Base-by-base conservation (phyloP, 2,329 filamentous ascomycete genomes). In the Fusarium protoensiforme region DNA sequence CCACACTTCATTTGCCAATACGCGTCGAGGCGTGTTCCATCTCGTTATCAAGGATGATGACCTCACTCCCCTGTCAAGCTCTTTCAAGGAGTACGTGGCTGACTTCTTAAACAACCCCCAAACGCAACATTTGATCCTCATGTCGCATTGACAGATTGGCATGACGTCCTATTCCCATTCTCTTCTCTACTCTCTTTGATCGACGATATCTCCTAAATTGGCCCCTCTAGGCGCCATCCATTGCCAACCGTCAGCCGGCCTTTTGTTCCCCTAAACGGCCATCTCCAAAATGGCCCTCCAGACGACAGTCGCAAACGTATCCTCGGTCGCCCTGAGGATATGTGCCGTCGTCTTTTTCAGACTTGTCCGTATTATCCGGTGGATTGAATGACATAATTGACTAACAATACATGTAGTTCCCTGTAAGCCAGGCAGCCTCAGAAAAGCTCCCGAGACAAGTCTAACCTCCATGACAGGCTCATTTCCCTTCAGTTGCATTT, bases 401-500 rank as follows among this genome's bases (percentile, higher is more conserved):
- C 75, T 77, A 67, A 78, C 64, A 54, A 56, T 39, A 9, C 33
- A 27, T 39, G 35, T 61, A 83, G 82, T 83, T 84, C 71, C 82
- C 82, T 46, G 82, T 84, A 79, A 73, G 81, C 69, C 24, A n/a
- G 16, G 16, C 24, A 41, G 35, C 39, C 29, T 51, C 53, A 41
- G 39, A n/a, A 18, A 29, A 36, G 53, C 20, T 41, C 70, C 48
- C 67, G 68, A 75, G 39, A 61, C 35, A 46, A 48, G 38, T 46
- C 61, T 74, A 68, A 78, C 63, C 57, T 53, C 22, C 38, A 16
- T 39, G 20, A 60, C 57, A 83, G 81, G 82, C 81, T 64, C 81
- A 81, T 72, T 81, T 85, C 68, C 80, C 86, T 68, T 91, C 91
- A 33, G 75, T 89, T 39, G 84, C 91, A 5, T 90, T 90, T 65